Evolutionary conservation across 371 early-diverging fungal genomes (phyloP), one percentile per base, ranked within the genome.

Genomic region (Syncephalis plumigaleata): DNA sequence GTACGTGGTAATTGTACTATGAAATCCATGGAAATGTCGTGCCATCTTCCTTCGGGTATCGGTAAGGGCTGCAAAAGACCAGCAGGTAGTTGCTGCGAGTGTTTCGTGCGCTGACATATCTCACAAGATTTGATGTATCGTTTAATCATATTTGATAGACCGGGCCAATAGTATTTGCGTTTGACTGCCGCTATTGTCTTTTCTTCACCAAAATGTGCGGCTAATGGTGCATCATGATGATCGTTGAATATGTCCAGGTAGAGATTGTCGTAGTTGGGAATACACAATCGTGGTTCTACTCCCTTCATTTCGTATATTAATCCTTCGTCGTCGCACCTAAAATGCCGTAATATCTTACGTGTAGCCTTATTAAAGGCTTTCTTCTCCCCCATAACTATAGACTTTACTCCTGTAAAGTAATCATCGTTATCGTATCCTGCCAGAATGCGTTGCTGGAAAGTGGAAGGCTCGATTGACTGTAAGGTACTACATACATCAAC

Each of bases 1-100:
- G 31, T 31, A 11, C 31, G 31, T 31, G 31, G 31, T 17, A 74
- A 54, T 4, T 57, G 59, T 0, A 55, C 56, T 9, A 74, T 65
- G 25, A 75, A 75, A 42, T 75, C 72, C 25, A 73, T 53, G 0
- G 64, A 49, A 21, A 68, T 59, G 3, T 61, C 63, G 0, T 57
- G 38, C 71, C 68, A 72, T 4, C 57, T 66, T 0, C 24, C 5
- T 0, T 58, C 56, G 0, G 74, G 57, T 3, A 69, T 47, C 5
- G 52, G 61, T 1, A 72, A 46, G 1, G 67, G 58, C 23, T 61
- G 42, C 0, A 74, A 53, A 15, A 58, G 54, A n/a, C 65, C 60
- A 18, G 52, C 16, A 21, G 40, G n/a, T 21, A 18, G 40, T 8
- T 68, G 57, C 1, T 47, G 38, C 0, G 39, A 22, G 0, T 44